Evolutionary conservation across 441 rosid genomes (phyloP).

Genomic region (Gossypium lobatum): DNA sequence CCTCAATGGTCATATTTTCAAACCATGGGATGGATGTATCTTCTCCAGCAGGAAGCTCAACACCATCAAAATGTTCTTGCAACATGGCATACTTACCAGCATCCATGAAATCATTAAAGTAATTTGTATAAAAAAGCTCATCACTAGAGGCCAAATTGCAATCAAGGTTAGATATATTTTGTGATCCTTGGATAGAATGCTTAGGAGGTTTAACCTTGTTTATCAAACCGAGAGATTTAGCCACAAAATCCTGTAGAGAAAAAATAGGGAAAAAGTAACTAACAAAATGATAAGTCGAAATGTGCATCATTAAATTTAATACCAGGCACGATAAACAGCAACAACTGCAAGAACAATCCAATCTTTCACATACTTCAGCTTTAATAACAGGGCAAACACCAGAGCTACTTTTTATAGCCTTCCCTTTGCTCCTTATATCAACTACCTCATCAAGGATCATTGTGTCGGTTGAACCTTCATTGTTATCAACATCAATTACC

Average conservation of each 20-base stretch:
- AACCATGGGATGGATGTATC: slow-evolving; percentile 69
- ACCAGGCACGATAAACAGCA: not conserved
- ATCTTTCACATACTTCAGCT: slow-evolving; percentile 24
- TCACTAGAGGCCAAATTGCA: slow-evolving; percentile 33
- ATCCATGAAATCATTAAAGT: slow-evolving; percentile 26
- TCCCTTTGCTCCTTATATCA: slow-evolving; percentile 52
- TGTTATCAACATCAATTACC: slow-evolving; percentile 52
- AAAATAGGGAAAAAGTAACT: not conserved
- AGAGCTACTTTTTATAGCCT: slow-evolving; percentile 30
- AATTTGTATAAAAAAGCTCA: slow-evolving; percentile 21
- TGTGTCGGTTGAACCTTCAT: slow-evolving; percentile 42
- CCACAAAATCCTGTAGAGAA: slow-evolving; percentile 27
- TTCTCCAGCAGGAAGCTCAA: slow-evolving; percentile 69
- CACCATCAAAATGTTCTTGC: slow-evolving; percentile 62
- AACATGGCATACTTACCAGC: slow-evolving; percentile 39
- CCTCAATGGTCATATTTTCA: slow-evolving; percentile 21
- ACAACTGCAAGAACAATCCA: slow-evolving; percentile 1
- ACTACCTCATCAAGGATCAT: slow-evolving; percentile 30
- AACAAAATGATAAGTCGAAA: not conserved
- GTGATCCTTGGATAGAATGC: slow-evolving; percentile 25
- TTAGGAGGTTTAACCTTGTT: slow-evolving; percentile 15
- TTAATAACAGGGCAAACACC: slow-evolving; percentile 21
- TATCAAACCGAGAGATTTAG: slow-evolving; percentile 16
- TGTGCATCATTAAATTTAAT: not conserved
- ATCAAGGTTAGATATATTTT: slow-evolving; percentile 29